These are phyloP conservation scores for Gnaphalium uliginosum DNA, from an alignment of 129 eudicot species.

Conservation along the genomic window DNA sequence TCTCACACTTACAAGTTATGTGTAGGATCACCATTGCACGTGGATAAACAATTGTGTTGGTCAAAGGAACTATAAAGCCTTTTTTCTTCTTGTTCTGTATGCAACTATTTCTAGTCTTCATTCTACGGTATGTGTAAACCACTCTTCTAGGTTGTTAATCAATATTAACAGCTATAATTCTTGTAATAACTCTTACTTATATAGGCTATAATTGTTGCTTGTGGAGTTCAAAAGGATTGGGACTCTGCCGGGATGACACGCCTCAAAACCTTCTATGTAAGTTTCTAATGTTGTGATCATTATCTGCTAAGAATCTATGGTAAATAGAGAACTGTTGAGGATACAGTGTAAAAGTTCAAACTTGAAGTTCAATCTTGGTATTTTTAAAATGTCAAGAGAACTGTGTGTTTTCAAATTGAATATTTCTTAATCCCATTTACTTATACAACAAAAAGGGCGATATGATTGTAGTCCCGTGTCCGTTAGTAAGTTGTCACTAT, in stretches of 20 bases:
- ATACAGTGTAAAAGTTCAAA: too few relatives aligned
- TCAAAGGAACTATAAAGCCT: conserved; percentile 72
- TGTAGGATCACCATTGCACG: conserved; percentile 84
- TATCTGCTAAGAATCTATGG: too few relatives aligned
- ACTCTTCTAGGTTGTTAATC: conserved; percentile 2
- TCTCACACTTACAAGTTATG: conserved; percentile 18
- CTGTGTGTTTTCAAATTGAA: too few relatives aligned
- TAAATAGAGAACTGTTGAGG: too few relatives aligned
- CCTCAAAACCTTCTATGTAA: conserved; percentile 71
- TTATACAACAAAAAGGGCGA: too few relatives aligned
- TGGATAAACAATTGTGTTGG: conserved; percentile 95
- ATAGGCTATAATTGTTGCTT: conserved; percentile 49
- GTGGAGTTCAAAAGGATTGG: conserved; percentile 63
- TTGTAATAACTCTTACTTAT: conserved; percentile 18
- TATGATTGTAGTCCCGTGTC: too few relatives aligned
- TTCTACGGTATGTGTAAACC: conserved; percentile 48
- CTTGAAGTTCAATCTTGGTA: too few relatives aligned
- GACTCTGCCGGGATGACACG: conserved; percentile 35
- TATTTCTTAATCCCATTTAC: too few relatives aligned
- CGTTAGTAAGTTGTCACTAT: too few relatives aligned
- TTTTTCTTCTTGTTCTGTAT: conserved; percentile 59
- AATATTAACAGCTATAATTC: neutral
- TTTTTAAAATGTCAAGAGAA: too few relatives aligned
- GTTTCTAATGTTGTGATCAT: conserved; percentile 25
- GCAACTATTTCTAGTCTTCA: conserved; percentile 55